A percentile compares a stretch with the other conserved stretches of the same genome.
Evolutionary conservation across 2,329 filamentous ascomycete species (phyloP).

Genomic region (Alternaria sp.): DNA sequence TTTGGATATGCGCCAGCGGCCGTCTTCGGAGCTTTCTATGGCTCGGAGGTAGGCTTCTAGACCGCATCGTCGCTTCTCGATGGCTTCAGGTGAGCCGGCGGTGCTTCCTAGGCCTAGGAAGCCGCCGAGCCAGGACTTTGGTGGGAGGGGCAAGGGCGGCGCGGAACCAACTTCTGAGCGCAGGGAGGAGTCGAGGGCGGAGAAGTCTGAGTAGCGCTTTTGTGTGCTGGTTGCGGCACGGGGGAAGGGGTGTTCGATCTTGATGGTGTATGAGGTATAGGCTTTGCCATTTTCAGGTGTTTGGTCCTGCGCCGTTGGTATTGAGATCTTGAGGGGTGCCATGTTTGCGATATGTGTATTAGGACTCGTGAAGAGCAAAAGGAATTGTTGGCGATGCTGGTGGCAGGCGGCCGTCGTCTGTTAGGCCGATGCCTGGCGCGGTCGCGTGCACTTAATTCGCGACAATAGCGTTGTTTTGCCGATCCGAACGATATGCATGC

Average conservation of each 20-base stretch:
- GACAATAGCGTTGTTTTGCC: not conserved
- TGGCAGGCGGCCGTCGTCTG: constrained; percentile 8
- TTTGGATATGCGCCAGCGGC: constrained; percentile 76
- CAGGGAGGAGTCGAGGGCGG: constrained; percentile 70
- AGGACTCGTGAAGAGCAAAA: not conserved
- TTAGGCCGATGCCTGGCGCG: constrained; percentile 13
- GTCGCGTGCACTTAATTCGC: constrained; percentile 20
- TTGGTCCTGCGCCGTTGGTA: constrained; percentile 59
- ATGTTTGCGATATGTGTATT: constrained; percentile 38
- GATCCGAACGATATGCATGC: not conserved
- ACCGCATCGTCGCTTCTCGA: constrained; percentile 72
- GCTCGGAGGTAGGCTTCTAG: constrained; percentile 76
- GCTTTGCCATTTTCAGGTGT: constrained; percentile 65
- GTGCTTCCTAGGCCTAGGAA: constrained; percentile 62
- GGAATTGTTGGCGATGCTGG: not conserved
- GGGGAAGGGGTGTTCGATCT: constrained; percentile 77
- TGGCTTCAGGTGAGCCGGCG: constrained; percentile 71
- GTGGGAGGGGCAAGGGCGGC: constrained; percentile 73
- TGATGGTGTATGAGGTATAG: constrained; percentile 81
- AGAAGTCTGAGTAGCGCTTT: constrained; percentile 86
- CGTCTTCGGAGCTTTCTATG: constrained; percentile 76
- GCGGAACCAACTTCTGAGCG: constrained; percentile 66
- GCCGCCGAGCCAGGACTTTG: constrained; percentile 76
- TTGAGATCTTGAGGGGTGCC: constrained; percentile 58
- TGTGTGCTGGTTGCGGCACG: constrained; percentile 77